These are phyloP conservation scores for Floccularia luteovirens DNA, from an alignment of 768 basidiomycete genomes.

Conservation along the genomic window DNA sequence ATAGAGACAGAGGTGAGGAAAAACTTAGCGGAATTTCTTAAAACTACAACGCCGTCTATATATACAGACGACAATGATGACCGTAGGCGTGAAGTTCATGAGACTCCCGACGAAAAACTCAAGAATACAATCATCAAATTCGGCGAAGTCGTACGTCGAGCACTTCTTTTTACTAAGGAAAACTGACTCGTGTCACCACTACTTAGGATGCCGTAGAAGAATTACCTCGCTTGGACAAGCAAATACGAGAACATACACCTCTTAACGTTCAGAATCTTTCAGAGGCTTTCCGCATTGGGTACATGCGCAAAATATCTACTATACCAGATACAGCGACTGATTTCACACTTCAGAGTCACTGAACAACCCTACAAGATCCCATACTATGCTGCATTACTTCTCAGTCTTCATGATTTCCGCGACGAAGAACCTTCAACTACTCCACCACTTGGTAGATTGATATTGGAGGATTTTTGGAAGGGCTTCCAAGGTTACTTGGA, in stretches of 20 bases:
- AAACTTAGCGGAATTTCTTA: conserved; percentile 6
- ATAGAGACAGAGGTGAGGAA: conserved; percentile 54
- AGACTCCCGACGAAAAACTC: conserved; percentile 69
- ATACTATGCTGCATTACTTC: conserved; percentile 77
- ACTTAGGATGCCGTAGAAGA: conserved; percentile 65
- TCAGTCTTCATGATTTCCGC: conserved; percentile 49
- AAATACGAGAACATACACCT: conserved; percentile 53
- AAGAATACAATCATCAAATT: conserved; percentile 61
- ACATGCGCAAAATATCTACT: not conserved
- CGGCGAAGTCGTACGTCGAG: conserved; percentile 70
- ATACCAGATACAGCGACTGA: conserved; percentile 9
- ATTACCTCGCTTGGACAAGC: conserved; percentile 55
- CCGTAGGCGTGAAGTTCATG: conserved; percentile 53
- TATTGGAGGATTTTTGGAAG: conserved; percentile 87
- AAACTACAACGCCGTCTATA: conserved; percentile 10
- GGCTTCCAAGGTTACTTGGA: conserved; percentile 87
- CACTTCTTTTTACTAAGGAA: not conserved
- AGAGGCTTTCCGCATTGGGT: conserved; percentile 75
- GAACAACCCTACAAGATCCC: conserved; percentile 95
- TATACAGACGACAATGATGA: conserved; percentile 61
- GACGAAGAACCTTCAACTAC: conserved; percentile 28
- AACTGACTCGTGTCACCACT: conserved; percentile 4
- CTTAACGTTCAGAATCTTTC: conserved; percentile 57
- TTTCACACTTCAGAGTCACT: conserved; percentile 49
- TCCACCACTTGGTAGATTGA: conserved; percentile 53